Evolutionary conservation across 257 asterid species (phyloP).

Genomic region (Solanum tacnaense): DNA sequence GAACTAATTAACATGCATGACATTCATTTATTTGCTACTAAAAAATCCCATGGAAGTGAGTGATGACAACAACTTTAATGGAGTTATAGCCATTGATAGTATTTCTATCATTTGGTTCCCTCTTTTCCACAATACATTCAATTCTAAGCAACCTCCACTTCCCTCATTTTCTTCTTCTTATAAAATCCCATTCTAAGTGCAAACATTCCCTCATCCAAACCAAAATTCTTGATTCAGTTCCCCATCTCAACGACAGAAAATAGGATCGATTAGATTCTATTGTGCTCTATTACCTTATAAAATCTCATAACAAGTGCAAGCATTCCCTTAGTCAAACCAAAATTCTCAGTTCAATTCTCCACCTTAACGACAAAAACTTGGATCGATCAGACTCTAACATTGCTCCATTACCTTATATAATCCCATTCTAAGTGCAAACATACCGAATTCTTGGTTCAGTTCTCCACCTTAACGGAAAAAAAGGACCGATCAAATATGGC

Average conservation of each 20-base stretch:
- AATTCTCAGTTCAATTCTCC: neutral
- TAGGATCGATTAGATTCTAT: neutral
- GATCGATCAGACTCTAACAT: neutral
- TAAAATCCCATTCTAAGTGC: neutral
- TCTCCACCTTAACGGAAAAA: neutral
- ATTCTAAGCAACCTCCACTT: constrained; percentile 25
- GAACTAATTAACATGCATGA: neutral
- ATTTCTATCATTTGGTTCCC: constrained; percentile 23
- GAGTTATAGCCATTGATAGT: neutral
- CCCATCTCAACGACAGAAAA: neutral
- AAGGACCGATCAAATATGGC: neutral
- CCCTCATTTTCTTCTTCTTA: neutral
- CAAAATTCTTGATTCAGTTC: neutral
- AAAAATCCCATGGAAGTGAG: neutral
- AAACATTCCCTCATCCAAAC: neutral
- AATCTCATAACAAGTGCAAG: neutral
- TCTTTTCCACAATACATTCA: constrained; percentile 13
- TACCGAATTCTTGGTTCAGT: neutral
- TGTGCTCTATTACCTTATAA: neutral
- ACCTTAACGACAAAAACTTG: neutral
- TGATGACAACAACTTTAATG: neutral
- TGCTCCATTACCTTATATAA: neutral
- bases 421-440: neutral
- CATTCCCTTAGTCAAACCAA: neutral
- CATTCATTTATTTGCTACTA: neutral